Percentiles rank a stretch among this genome's conserved stretches.
phyloP scores from a whole-genome alignment of 768 basidiomycete species.

The Crucibulum laeve region DNA sequence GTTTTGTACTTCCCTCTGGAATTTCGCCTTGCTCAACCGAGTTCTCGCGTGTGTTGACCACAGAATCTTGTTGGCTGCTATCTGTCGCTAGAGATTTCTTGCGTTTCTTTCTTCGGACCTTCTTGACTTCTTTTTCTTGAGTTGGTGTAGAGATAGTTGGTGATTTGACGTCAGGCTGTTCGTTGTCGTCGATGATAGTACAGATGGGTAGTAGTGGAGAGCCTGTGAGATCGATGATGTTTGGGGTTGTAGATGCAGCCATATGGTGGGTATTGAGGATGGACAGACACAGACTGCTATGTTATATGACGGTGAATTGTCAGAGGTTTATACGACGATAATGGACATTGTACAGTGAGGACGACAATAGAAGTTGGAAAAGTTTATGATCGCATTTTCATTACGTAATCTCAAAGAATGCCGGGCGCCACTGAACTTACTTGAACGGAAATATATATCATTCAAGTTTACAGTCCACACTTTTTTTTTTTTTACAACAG shows the following conservation, averaged over 20 bases:
- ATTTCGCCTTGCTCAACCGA: constrained; percentile 16
- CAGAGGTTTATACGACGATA: too few species aligned
- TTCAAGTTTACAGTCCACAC: too few species aligned
- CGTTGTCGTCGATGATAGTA: not conserved
- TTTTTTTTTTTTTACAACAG: too few species aligned
- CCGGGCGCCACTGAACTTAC: too few species aligned
- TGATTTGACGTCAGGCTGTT: constrained; percentile 1
- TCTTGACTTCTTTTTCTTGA: constrained; percentile 10
- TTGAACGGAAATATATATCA: too few species aligned
- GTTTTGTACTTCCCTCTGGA: constrained; percentile 1
- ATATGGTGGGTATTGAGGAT: not conserved
- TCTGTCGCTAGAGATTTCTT: constrained; percentile 19
- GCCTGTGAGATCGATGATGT: constrained; percentile 31
- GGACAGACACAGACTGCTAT: constrained; percentile 3
- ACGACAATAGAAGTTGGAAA: too few species aligned
- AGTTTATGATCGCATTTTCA: too few species aligned
- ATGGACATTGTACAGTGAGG: too few species aligned
- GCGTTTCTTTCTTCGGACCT: constrained; percentile 17
- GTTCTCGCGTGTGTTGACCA: constrained; percentile 14
- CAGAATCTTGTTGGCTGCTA: constrained; percentile 7
- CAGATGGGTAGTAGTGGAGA: constrained; percentile 4
- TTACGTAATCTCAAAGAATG: too few species aligned
- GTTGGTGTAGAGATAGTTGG: not conserved
- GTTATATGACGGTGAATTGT: not conserved
- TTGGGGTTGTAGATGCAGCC: constrained; percentile 6